Percentiles rank a stretch among this genome's conserved stretches.
Evolutionary conservation across 2,329 filamentous ascomycete species (phyloP).

Genomic region (Aspergillus bombycis): DNA sequence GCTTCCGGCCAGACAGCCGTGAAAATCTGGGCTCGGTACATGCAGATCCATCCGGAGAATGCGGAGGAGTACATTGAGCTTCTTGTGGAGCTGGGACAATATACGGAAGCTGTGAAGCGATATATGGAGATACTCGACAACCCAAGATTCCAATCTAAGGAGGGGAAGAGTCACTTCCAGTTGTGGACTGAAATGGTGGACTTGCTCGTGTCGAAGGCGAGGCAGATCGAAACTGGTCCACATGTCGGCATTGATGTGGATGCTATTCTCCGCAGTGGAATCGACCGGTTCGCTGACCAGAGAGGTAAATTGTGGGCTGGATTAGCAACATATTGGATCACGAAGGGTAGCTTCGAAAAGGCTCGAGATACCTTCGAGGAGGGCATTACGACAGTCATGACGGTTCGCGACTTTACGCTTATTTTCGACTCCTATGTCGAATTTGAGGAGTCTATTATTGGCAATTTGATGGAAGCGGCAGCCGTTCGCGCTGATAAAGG

Average conservation of each 20-base stretch:
- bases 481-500: constrained; percentile 78
- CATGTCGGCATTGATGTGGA: constrained; percentile 88
- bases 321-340: constrained; percentile 95
- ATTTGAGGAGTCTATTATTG: constrained; percentile 95
- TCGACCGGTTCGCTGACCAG: constrained; percentile 88
- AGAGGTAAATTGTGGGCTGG: constrained; percentile 94
- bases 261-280: constrained; percentile 88
- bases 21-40: constrained; percentile 92
- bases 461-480: constrained; percentile 85
- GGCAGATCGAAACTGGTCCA: constrained; percentile 77
- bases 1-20: constrained; percentile 88
- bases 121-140: constrained; percentile 95
- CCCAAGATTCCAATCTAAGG: constrained; percentile 84
- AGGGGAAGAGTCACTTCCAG: constrained; percentile 93
- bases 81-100: constrained; percentile 76
- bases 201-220: constrained; percentile 85
- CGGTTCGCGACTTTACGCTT: constrained; percentile 93
- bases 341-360: constrained; percentile 86
- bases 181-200: constrained; percentile 98
- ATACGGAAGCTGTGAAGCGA: constrained; percentile 86
- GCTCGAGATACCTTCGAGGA: constrained; percentile 94
- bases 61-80: constrained; percentile 94
- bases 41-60: constrained; percentile 95
- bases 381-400: constrained; percentile 97
- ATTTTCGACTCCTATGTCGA: constrained; percentile 96